Percentiles rank a stretch among this genome's conserved stretches.
Conservation (phyloP, 2,329 filamentous ascomycete genomes). For the Colletotrichum theobromicola region DNA sequence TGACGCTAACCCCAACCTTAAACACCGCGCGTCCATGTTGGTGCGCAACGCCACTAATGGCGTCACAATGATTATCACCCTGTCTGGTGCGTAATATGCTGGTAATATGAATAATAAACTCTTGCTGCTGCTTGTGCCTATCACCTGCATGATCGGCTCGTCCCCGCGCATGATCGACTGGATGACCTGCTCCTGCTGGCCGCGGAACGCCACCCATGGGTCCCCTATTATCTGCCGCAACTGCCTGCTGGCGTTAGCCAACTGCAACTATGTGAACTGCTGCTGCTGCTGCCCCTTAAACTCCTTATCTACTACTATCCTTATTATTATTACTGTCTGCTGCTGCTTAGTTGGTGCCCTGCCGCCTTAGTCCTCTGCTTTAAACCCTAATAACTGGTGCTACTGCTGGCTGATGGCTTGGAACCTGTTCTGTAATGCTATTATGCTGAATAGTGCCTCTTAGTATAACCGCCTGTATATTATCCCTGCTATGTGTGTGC, state of each 20-base stretch:
- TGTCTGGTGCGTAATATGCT: background rate
- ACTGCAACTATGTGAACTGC: too few relatives aligned
- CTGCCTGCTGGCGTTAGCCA: too few relatives aligned
- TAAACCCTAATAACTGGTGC: background rate
- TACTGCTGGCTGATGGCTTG: background rate
- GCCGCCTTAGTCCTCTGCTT: too few relatives aligned
- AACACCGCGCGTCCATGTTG: background rate
- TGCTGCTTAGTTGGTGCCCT: too few relatives aligned
- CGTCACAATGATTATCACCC: background rate
- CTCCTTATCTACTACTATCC: too few relatives aligned
- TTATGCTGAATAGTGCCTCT: background rate
- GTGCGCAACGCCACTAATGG: background rate
- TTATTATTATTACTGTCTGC: too few relatives aligned
- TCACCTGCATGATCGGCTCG: background rate
- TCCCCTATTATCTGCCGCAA: background rate
- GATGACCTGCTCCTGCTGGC: background rate
- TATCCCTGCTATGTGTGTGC: background rate
- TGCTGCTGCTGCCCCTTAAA: too few relatives aligned
- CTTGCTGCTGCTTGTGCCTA: background rate
- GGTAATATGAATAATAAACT: background rate
- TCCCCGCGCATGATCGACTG: background rate
- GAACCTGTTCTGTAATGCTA: too few relatives aligned
- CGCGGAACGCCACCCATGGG: too few relatives aligned
- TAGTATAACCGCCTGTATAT: background rate
- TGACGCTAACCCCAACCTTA: background rate